These are phyloP conservation scores for Periconia macrospinosa DNA, from an alignment of 2,329 filamentous ascomycete genomes.

Conservation along the genomic window DNA sequence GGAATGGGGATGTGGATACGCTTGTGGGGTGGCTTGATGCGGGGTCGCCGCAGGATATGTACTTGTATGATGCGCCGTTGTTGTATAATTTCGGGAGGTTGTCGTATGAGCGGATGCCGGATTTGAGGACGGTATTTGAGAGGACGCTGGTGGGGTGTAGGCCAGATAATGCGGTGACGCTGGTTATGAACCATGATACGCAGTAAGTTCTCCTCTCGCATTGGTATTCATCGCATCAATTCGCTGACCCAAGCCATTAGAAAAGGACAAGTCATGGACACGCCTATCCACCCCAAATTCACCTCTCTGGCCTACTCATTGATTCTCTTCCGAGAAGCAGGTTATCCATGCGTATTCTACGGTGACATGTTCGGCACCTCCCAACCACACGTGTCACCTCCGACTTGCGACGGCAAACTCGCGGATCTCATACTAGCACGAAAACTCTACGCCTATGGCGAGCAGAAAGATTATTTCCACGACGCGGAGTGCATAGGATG, in stretches of 20 bases:
- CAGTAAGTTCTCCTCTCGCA: background rate
- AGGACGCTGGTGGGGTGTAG: background rate
- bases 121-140: background rate
- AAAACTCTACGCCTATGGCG: slow-evolving; percentile 1
- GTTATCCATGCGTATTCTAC: slow-evolving; percentile 3
- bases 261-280: slow-evolving; percentile 3
- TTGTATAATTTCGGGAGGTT: background rate
- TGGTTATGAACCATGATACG: slow-evolving; percentile 4
- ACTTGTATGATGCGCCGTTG: slow-evolving; percentile 1
- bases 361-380: slow-evolving; percentile 1
- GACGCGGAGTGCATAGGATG: slow-evolving; percentile 1
- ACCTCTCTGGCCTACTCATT: slow-evolving; percentile 1
- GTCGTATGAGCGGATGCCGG: background rate
- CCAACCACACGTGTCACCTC: background rate
- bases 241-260: background rate
- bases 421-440: background rate
- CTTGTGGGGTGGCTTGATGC: background rate
- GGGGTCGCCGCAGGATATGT: background rate
- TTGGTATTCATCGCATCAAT: background rate
- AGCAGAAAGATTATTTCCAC: background rate
- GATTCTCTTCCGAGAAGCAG: background rate
- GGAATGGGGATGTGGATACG: slow-evolving; percentile 1
- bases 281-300: background rate
- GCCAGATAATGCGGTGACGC: background rate
- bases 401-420: slow-evolving; percentile 1